Conservation (phyloP, 2,329 filamentous ascomycete genomes). For the Mycosphaerella sp. region DNA sequence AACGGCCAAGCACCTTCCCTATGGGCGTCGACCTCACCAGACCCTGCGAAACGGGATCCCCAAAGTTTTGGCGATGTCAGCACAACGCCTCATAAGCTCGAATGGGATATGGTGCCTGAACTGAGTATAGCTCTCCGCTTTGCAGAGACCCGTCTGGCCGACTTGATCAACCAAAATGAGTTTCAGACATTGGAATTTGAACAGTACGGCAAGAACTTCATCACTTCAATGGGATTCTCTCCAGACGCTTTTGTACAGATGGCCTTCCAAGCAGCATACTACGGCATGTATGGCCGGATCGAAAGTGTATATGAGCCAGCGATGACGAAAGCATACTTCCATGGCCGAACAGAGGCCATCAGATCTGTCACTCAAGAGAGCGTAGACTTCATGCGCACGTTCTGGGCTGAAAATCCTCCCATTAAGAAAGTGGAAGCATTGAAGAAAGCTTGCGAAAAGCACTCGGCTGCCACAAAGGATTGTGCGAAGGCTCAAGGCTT, state of each 20-base stretch:
- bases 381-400: conserved; percentile 82
- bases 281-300: conserved; percentile 86
- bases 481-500: conserved; percentile 87
- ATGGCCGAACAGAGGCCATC: conserved; percentile 91
- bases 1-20: conserved; percentile 87
- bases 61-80: conserved; percentile 88
- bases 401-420: conserved; percentile 86
- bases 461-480: conserved; percentile 71
- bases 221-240: conserved; percentile 93
- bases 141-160: conserved; percentile 86
- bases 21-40: conserved; percentile 85
- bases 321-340: conserved; percentile 93
- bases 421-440: conserved; percentile 81
- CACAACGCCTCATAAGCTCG: conserved; percentile 89
- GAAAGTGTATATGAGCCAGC: conserved; percentile 97
- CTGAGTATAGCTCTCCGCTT: conserved; percentile 87
- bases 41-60: conserved; percentile 86
- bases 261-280: conserved; percentile 98
- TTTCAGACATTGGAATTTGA: conserved; percentile 86
- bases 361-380: conserved; percentile 77
- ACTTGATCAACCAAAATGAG: conserved; percentile 94
- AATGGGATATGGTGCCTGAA: conserved; percentile 96
- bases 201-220: conserved; percentile 93
- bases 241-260: conserved; percentile 98
- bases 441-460: conserved; percentile 73